Base-by-base conservation (phyloP, 2,329 filamentous ascomycete genomes). In the Trichophyton benhamiae region DNA sequence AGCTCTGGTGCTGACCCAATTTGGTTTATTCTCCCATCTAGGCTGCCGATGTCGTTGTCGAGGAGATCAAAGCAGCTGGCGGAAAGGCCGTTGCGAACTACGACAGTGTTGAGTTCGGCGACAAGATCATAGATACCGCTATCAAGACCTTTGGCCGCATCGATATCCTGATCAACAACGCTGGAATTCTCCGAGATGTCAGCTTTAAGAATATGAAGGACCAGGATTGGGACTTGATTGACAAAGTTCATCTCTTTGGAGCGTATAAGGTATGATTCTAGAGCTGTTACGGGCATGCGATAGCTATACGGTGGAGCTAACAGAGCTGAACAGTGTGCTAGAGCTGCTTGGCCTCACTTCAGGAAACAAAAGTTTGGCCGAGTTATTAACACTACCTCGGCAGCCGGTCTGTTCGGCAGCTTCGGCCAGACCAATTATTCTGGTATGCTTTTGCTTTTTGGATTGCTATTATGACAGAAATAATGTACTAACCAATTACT, bases 141-240 rank as follows among this genome's bases (percentile, higher is more conserved):
- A 77, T 79, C 65, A 75, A 78, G 68, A 71, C 70, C 65, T 79
- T 79, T 61, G 77, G 77, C 68, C 89, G 92, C 70, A 84, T 99
- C 76, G 92, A 99, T 75, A 80, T 99, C 66, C 86, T 99, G 69
- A 87, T 99, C 78, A 99, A 99, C 83, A 99, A 97, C 73, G 94
- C 94, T 64, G 92, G 94, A 71, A 97, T 97, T 72, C 82, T 96
- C 63, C 87, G 92, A 64, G 91, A 97, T 78, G 76, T 97, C 72
- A 92, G 89, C 82, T 97, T 99, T 81, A 96, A 96, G 83, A 97
- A 97, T 79, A 95, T 97, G 84, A 94, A 87, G 75, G 94, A 99
- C 75, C 78, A 87, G 72, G 94, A 99, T 76, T 99, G 94, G 94
- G 92, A 99, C 73, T 79, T 96, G 68, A 88, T 96, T 73, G 89